Evolutionary conservation across 2,329 filamentous ascomycete species (phyloP), one percentile per base, ranked within the genome.

Genomic region (Epichloe brachyelytri): DNA sequence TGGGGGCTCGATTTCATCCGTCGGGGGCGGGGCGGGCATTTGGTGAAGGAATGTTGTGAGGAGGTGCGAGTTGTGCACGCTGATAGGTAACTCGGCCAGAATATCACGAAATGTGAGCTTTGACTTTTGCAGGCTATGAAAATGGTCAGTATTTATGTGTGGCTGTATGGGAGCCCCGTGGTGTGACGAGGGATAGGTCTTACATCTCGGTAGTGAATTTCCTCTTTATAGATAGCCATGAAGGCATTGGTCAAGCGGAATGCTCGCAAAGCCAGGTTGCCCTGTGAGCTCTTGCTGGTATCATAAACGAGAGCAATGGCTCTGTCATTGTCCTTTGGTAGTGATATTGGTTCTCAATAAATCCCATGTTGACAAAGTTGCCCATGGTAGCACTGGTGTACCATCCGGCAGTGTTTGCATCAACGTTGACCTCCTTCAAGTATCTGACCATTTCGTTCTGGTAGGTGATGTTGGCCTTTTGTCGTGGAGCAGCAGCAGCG

Each of bases 301-400:
- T 98, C 93, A 71, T 97, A 90, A 38, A 98, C 88, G 51, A 98
- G 77, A 46, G 88, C 88, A 43, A 96, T 82, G 6, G 87, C 89
- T 68, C 80, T 78, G 71, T 93, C 88, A 68, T 95, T 95, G 62
- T 94, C 88, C 70, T 88, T 76, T 98, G 93, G 76, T 95, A 97
- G 75, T 90, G 86, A 72, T 83, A 89, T 71, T 96, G 90, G 76
- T 97, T 98, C 79, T 98, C 93, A 70, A 98, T 87, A 66, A 95
- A 90, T 75, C 85, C 87, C 65, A 86, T 70, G 76, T 90, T 96
- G 76, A 97, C 79, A 62, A 97, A 97, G 77, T 95, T 97, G 70
- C 93, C 93, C 87, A 98, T 94, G 69, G 89, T 95, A 57, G 90
- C 88, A 74, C 89, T 96, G 53, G 89, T 96, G 75, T 98, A 98